These are phyloP conservation scores for Cryptococcus wingfieldii DNA, from an alignment of 1,284 basidiomycete species.

Conservation along the genomic window DNA sequence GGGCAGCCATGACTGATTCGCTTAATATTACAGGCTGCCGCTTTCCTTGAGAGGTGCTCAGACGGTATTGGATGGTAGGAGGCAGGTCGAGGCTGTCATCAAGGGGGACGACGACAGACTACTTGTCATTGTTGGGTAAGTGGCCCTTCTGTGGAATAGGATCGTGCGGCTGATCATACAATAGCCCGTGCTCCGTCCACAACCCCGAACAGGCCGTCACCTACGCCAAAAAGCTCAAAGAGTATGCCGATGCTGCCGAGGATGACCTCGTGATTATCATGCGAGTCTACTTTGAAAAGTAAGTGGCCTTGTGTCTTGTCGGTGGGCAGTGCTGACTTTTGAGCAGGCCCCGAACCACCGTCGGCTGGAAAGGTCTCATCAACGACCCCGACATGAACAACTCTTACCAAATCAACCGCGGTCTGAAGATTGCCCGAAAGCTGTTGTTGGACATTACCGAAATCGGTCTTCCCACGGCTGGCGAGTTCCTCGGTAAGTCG, in stretches of 20 bases:
- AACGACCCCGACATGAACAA: conserved; percentile 82
- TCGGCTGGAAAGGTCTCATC: conserved; percentile 60
- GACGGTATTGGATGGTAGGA: conserved; percentile 76
- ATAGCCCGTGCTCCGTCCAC: conserved; percentile 87
- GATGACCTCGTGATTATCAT: conserved; percentile 92
- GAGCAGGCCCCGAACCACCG: conserved; percentile 73
- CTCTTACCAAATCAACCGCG: conserved; percentile 94
- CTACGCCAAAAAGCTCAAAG: conserved; percentile 73
- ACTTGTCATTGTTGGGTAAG: conserved; percentile 79
- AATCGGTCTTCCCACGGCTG: conserved; percentile 85
- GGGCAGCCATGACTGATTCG: not conserved
- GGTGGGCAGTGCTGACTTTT: not conserved
- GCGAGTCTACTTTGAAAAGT: conserved; percentile 94
- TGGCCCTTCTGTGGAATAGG: conserved; percentile 4
- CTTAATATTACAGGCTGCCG: conserved; percentile 31
- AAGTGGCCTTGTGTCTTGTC: conserved; percentile 6
- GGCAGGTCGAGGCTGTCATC: conserved; percentile 70
- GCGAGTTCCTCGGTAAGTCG: conserved; percentile 72
- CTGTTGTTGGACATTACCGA: conserved; percentile 85
- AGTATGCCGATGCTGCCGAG: conserved; percentile 73
- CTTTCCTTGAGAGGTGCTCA: conserved; percentile 47
- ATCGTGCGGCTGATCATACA: not conserved
- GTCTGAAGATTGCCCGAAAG: conserved; percentile 78
- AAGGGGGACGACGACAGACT: conserved; percentile 82
- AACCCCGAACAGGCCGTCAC: conserved; percentile 76